Percentiles rank a stretch among this genome's conserved stretches.
Evolutionary conservation across 257 asterid genomes (phyloP).

Genomic region (Paraleonurus japonicus): DNA sequence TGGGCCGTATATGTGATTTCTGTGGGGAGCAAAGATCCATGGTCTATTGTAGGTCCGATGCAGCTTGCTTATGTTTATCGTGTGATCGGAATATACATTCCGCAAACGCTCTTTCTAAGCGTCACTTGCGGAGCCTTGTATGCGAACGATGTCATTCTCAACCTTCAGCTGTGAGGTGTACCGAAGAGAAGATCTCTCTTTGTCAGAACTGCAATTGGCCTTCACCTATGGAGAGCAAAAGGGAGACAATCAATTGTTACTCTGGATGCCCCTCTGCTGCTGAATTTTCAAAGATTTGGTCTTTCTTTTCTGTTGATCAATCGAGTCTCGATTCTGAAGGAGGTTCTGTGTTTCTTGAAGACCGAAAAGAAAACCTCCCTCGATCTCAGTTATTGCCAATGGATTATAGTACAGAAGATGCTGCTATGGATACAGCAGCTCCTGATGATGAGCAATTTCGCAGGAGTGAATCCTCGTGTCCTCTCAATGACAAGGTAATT

Average conservation of each 20-base stretch:
- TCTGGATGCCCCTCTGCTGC: conserved; percentile 70
- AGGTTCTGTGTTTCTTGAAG: conserved; percentile 24
- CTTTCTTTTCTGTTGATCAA: conserved; percentile 40
- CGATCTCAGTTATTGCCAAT: background rate
- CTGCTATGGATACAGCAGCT: conserved; percentile 35
- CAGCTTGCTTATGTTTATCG: conserved; percentile 59
- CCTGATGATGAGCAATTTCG: conserved; percentile 28
- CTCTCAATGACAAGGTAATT: conserved; percentile 40
- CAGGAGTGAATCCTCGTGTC: conserved; percentile 25
- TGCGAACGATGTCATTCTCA: conserved; percentile 55
- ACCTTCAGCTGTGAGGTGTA: conserved; percentile 50
- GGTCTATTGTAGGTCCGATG: conserved; percentile 59
- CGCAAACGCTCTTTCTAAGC: conserved; percentile 62
- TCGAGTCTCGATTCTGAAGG: conserved; percentile 25
- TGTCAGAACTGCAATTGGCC: conserved; percentile 62
- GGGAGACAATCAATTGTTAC: conserved; percentile 48
- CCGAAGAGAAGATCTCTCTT: conserved; percentile 53
- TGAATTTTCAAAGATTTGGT: conserved; percentile 67
- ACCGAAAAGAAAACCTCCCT: conserved; percentile 25
- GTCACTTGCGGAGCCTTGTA: conserved; percentile 59
- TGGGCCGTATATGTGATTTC: conserved; percentile 60
- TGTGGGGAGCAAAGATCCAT: conserved; percentile 58
- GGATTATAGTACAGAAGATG: conserved; percentile 30
- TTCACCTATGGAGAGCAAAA: conserved; percentile 29
- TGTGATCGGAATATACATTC: conserved; percentile 74